These are phyloP conservation scores for Fibroporia radiculosa DNA, from an alignment of 768 basidiomycete genomes.

Conservation along the genomic window DNA sequence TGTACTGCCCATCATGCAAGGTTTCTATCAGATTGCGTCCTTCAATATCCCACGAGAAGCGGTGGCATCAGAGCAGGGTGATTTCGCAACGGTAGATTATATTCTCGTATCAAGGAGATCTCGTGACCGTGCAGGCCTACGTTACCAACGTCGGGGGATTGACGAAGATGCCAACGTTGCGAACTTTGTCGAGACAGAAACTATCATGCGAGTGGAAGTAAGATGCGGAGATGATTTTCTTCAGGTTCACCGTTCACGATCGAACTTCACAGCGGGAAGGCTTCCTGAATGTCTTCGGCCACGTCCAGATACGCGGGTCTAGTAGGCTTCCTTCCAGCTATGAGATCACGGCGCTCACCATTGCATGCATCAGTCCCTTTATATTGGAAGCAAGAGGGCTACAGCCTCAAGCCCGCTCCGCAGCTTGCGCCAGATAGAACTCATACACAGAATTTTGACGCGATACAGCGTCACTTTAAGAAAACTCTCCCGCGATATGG, in stretches of 20 bases:
- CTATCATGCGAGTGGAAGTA: conserved; percentile 77
- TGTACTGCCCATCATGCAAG: conserved; percentile 89
- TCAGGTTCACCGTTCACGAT: neutral
- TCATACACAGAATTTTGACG: conserved; percentile 59
- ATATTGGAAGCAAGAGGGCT: conserved; percentile 87
- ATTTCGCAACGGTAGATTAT: conserved; percentile 54
- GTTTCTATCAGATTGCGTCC: conserved; percentile 72
- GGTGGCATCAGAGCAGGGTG: conserved; percentile 30
- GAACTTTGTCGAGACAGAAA: conserved; percentile 95
- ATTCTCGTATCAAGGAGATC: conserved; percentile 81
- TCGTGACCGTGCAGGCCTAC: conserved; percentile 81
- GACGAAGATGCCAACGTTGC: conserved; percentile 91
- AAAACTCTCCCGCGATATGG: conserved; percentile 64
- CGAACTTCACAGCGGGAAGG: conserved; percentile 52
- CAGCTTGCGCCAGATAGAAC: conserved; percentile 68
- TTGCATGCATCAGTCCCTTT: conserved; percentile 59
- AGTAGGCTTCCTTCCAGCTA: conserved; percentile 40
- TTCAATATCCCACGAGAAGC: conserved; percentile 53
- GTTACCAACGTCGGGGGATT: conserved; percentile 92
- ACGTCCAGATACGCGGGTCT: conserved; percentile 88
- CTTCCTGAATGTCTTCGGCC: conserved; percentile 72
- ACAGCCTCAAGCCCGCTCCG: conserved; percentile 84
- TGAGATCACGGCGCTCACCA: neutral
- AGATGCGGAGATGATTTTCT: conserved; percentile 12
- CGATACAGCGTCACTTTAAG: conserved; percentile 68